Evolutionary conservation across 2,329 filamentous ascomycete genomes (phyloP).

Genomic region (Paracorniculantispora psalliotae): DNA sequence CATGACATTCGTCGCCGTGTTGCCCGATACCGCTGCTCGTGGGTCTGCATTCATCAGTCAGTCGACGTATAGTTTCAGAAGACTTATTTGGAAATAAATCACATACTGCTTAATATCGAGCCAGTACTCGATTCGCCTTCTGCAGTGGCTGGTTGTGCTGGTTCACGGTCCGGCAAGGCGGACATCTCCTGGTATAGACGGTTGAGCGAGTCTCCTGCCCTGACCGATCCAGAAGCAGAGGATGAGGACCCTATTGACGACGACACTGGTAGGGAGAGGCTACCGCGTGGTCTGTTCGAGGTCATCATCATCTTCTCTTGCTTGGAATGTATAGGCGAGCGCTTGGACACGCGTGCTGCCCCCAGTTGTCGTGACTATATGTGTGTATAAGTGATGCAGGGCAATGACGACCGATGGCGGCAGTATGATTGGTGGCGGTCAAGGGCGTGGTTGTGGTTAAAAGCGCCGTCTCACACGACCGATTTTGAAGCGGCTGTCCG

Average conservation of each 20-base stretch:
- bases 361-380: not conserved
- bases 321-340: not conserved
- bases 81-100: not conserved
- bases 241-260: not conserved
- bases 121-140: not conserved
- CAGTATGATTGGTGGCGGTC: not conserved
- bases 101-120: not conserved
- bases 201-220: not conserved
- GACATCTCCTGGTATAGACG: conserved; percentile 7
- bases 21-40: not conserved
- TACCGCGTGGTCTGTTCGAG: not conserved
- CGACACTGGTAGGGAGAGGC: not conserved
- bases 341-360: not conserved
- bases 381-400: not conserved
- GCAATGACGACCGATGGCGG: no score
- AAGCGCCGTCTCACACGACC: no score
- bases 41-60: no score
- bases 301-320: not conserved
- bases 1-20: conserved; percentile 25
- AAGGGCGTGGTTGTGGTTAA: no score
- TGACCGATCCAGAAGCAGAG: not conserved
- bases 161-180: conserved; percentile 6
- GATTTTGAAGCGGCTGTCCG: no score
- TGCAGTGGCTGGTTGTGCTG: not conserved
- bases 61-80: no score